Base-by-base conservation (phyloP, 768 basidiomycete genomes). In the Dentipellis sp. region DNA sequence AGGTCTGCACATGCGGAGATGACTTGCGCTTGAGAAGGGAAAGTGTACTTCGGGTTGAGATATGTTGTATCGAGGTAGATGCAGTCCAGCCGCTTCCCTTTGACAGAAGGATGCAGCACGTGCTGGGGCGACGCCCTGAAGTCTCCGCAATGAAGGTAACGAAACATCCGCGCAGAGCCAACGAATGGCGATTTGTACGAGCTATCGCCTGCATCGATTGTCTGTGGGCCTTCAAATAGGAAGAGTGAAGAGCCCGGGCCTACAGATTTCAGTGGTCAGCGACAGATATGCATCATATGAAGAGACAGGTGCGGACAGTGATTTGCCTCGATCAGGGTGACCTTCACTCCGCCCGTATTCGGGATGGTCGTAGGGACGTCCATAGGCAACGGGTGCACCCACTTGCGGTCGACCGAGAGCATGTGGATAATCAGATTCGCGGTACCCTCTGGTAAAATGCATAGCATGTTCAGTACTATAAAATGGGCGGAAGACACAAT, bases 1-100 rank as follows among this genome's bases (percentile, higher is more conserved):
- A 98, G 74, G 42, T 89, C 85, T 1, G 92, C 92, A 66, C 95
- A 98, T 1, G 97, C 95, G 17, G 86, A 80, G 53, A 98, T 87
- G 23, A 98, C 95, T 46, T 88, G 80, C n/a, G 91, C 85, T 64
- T 98, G 97, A 3, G 97, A 90, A 0, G 97, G 91, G 65, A 99
- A 98, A 50, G 86, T 88, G 67, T 97, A 97, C 85, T 86, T 90
- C 0, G 93, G 88, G 65, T 95, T 87, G 17, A 97, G 75, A 69
- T 97, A 97, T 0, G 97, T 99, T 4, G 97, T 97, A 66, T 99
- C 97, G 23, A 99, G 77, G 67, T 99, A 98, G 38, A 94, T 81
- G 52, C 85, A 81, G 61, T 98, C 93, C 7, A 98, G 79, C 36
- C 73, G 73, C 64, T 93, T 95, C 36, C 84, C 86, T 57, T 80